Conservation (phyloP, 2,329 filamentous ascomycete genomes). For the Byssochlamys sp. region DNA sequence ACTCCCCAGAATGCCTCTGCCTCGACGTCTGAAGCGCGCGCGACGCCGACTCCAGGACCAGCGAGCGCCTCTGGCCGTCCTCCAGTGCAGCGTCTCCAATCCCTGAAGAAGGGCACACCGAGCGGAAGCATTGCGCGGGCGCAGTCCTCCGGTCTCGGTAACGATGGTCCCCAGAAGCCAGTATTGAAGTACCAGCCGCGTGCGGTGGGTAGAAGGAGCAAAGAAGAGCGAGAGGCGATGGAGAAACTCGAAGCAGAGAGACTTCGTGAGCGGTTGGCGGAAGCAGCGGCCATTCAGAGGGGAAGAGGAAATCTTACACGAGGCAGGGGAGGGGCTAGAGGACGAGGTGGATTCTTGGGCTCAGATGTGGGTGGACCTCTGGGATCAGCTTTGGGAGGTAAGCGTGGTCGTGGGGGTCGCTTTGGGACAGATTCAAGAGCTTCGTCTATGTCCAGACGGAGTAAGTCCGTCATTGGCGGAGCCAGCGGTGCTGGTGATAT, state of each 20-base stretch:
- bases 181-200: conserved; percentile 36
- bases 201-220: conserved; percentile 32
- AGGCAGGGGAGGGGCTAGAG: conserved; percentile 21
- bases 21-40: background rate
- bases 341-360: conserved; percentile 19
- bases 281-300: conserved; percentile 31
- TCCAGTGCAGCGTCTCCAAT: conserved; percentile 34
- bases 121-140: conserved; percentile 28
- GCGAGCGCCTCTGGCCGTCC: conserved; percentile 17
- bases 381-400: conserved; percentile 17
- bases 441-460: conserved; percentile 19
- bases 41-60: conserved; percentile 7
- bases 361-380: conserved; percentile 19
- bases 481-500: conserved; percentile 16
- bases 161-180: conserved; percentile 26
- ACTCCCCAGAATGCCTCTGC: conserved; percentile 1
- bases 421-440: conserved; percentile 16
- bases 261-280: conserved; percentile 28
- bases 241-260: conserved; percentile 35
- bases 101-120: conserved; percentile 30
- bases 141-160: conserved; percentile 9
- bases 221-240: conserved; percentile 37
- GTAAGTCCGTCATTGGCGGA: conserved; percentile 19
- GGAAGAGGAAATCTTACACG: conserved; percentile 21
- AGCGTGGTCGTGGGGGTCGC: conserved; percentile 15